These are phyloP conservation scores for Graphium sp. DNA, from an alignment of 2,329 filamentous ascomycete genomes.

Conservation along the genomic window DNA sequence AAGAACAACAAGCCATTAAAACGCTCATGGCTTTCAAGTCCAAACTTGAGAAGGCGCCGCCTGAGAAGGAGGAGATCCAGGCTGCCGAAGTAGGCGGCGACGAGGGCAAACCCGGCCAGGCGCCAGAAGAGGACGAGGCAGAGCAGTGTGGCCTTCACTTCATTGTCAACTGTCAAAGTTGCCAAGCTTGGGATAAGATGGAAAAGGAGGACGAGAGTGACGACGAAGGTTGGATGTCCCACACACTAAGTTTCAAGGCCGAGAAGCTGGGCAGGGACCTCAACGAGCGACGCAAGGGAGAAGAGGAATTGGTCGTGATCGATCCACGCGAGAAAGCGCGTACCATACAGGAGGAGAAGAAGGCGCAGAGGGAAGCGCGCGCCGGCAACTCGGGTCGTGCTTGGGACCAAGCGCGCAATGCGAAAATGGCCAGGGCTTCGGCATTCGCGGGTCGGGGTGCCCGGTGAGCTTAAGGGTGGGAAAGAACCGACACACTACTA, in stretches of 20 bases:
- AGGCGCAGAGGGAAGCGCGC: constrained; percentile 36
- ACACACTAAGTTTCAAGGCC: constrained; percentile 71
- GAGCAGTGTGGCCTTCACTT: constrained; percentile 86
- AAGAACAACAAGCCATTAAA: constrained; percentile 49
- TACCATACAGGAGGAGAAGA: constrained; percentile 50
- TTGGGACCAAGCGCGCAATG: constrained; percentile 40
- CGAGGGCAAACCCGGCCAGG: constrained; percentile 8
- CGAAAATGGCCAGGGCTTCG: constrained; percentile 33
- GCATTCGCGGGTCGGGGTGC: constrained; percentile 40
- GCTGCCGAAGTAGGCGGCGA: constrained; percentile 12
- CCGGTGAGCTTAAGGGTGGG: no score
- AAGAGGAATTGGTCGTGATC: constrained; percentile 83
- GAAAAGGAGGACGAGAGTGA: constrained; percentile 29
- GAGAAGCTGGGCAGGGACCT: constrained; percentile 86
- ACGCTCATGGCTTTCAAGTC: constrained; percentile 66
- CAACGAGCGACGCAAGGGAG: constrained; percentile 77
- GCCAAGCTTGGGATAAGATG: constrained; percentile 61
- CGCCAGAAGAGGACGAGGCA: constrained; percentile 36
- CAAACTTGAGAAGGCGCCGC: constrained; percentile 44
- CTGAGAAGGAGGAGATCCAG: constrained; percentile 19
- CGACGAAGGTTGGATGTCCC: constrained; percentile 68
- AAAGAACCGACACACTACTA: no score
- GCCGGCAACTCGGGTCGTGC: constrained; percentile 32
- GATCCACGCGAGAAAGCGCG: constrained; percentile 74
- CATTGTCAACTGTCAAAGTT: constrained; percentile 88